Base-by-base conservation (phyloP, 164 flowering plant genomes). In the Liriodendron chinense region DNA sequence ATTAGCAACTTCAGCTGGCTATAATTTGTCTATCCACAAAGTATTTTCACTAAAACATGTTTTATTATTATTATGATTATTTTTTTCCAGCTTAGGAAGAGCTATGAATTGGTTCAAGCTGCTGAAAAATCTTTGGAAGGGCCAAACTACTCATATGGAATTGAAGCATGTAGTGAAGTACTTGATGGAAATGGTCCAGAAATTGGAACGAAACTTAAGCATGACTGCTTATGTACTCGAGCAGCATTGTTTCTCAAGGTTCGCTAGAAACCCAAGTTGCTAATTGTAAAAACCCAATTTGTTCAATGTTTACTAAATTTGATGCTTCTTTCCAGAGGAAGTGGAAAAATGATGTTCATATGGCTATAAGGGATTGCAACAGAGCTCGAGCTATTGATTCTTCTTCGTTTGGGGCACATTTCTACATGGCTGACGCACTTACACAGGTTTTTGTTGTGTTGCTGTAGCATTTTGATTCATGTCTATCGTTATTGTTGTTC, bases 231-330 rank as follows among this genome's bases (percentile, higher is more conserved):
- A 47, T 96, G 98, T 73, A 87, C 79, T 50, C 97, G 97, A 75
- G 96, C 99, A 70, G 90, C 95, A 48, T 82, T 96, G 80, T 79
- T 91, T 65, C 97, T 96, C 28, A 96, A 96, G 97, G 99, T 96
- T 72, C 47, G 21, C 71, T 9, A 8, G 49, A 13, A 66, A 50
- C 47, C 73, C 13, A 28, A 8, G 65, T 70, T 68, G 22, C 25
- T 49, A 16, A 3, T 53, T 75, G 16, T 7, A 22, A 49, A 59
- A 69, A 66, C 49, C 23, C 14, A 13, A 34, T 79, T 16, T 4
- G 23, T 6, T 26, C 1, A 72, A 28, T 26, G 12, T 34, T 28
- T 74, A 21, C 26, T 56, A 50, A 59, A 20, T 71, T 18, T n/a
- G 1, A 10, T 50, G 70, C 70, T 62, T 16, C 47, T 70, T 76